phyloP scores from a whole-genome alignment of 2,329 filamentous ascomycete species.

The Mycosphaerelloides madeirae region DNA sequence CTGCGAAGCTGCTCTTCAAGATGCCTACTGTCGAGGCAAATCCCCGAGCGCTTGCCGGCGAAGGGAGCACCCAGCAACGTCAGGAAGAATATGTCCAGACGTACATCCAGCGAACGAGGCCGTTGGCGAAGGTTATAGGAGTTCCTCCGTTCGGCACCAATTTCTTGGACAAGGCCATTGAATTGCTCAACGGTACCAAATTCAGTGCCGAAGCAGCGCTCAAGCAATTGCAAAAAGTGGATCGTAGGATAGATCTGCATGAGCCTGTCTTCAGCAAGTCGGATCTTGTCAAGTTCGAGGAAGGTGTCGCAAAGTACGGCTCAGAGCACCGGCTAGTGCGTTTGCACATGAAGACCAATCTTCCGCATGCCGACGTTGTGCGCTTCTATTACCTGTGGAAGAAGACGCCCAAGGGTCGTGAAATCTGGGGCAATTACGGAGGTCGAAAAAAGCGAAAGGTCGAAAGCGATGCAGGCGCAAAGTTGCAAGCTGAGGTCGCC shows the following conservation, averaged over 20 bases:
- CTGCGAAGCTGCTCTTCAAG: slow-evolving; percentile 72
- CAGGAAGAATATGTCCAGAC: slow-evolving; percentile 61
- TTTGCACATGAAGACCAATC: slow-evolving; percentile 71
- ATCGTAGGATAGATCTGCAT: slow-evolving; percentile 68
- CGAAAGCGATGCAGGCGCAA: slow-evolving; percentile 58
- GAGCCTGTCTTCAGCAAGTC: slow-evolving; percentile 74
- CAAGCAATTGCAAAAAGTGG: slow-evolving; percentile 61
- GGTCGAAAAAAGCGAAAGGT: slow-evolving; percentile 79
- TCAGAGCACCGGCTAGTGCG: slow-evolving; percentile 82
- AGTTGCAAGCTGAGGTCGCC: slow-evolving; percentile 85
- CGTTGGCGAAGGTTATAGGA: slow-evolving; percentile 61
- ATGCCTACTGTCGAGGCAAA: slow-evolving; percentile 43
- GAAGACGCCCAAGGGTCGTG: slow-evolving; percentile 77
- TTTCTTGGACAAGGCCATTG: slow-evolving; percentile 75
- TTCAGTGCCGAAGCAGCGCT: slow-evolving; percentile 70
- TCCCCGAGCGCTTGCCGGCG: slow-evolving; percentile 16
- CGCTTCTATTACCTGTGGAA: slow-evolving; percentile 99
- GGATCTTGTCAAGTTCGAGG: slow-evolving; percentile 86
- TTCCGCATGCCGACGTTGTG: slow-evolving; percentile 74
- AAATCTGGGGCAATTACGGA: slow-evolving; percentile 85
- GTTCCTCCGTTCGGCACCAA: slow-evolving; percentile 76
- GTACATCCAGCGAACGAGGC: slow-evolving; percentile 68
- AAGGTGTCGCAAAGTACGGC: slow-evolving; percentile 82
- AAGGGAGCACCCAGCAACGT: slow-evolving; percentile 5
- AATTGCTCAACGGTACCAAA: slow-evolving; percentile 65